These are phyloP conservation scores for Suhomyces wounanorum DNA, from an alignment of 1,139 yeast species.

Conservation along the genomic window DNA sequence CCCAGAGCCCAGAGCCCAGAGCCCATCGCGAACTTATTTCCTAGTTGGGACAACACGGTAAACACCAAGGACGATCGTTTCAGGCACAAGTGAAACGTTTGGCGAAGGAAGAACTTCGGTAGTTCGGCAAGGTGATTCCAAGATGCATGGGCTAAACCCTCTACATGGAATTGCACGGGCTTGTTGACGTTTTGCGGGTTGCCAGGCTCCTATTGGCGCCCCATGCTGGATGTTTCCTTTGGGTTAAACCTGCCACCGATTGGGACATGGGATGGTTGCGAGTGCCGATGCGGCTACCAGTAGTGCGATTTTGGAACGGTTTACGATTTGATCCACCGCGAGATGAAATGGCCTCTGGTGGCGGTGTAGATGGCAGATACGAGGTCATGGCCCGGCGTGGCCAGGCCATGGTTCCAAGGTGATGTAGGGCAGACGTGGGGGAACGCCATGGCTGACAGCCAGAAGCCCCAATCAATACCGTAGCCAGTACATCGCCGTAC, in stretches of 20 bases:
- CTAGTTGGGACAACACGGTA: conserved; percentile 1
- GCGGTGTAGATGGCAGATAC: no score
- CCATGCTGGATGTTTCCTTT: no score
- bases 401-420: no score
- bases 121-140: neutral
- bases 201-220: neutral
- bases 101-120: neutral
- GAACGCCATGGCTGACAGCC: no score
- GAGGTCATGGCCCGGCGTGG: no score
- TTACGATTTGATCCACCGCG: no score
- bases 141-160: neutral
- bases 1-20: no score
- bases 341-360: no score
- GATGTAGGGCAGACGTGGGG: no score
- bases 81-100: neutral
- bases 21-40: neutral
- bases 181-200: neutral
- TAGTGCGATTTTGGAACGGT: no score
- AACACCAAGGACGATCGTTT: conserved; percentile 1
- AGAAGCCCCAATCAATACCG: no score
- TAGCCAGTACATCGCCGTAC: no score
- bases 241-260: neutral
- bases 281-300: neutral
- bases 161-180: neutral
- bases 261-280: neutral